phyloP scores from a whole-genome alignment of 495 filamentous ascomycete genomes.

The Cairneyella variabilis region DNA sequence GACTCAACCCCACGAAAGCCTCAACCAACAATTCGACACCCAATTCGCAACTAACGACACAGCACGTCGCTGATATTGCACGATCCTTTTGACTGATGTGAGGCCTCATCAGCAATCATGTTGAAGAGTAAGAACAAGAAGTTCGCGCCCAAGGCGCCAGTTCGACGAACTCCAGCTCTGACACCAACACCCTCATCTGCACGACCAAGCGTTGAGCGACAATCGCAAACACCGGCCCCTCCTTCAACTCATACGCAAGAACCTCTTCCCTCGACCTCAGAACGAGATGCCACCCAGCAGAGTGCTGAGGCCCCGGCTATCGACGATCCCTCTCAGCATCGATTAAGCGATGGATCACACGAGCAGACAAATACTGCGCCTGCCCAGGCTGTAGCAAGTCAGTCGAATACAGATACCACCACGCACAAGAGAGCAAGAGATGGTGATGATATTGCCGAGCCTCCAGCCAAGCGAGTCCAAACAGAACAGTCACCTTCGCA shows the following conservation, averaged over 20 bases:
- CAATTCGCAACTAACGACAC: not conserved
- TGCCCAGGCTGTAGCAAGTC: not conserved
- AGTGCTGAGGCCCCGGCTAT: not conserved
- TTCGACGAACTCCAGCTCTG: conserved; percentile 9
- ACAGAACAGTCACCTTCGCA: not conserved
- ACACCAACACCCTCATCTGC: conserved; percentile 19
- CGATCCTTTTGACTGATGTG: not conserved
- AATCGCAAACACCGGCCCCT: conserved; percentile 26
- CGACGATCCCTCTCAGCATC: too few relatives aligned
- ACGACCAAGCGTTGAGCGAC: conserved; percentile 21
- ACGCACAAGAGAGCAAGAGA: conserved; percentile 12
- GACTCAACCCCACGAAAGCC: not conserved
- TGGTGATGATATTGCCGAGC: conserved; percentile 3
- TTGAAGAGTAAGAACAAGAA: conserved; percentile 16
- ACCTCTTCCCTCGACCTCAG: not conserved
- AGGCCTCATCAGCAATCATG: conserved; percentile 6
- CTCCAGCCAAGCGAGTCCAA: conserved; percentile 8
- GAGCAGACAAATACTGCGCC: not conserved
- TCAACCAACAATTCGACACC: not conserved
- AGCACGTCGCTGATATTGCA: not conserved
- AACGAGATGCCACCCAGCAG: not conserved
- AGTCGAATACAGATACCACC: not conserved
- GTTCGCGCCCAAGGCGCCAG: conserved; percentile 23
- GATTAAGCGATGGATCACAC: not conserved
- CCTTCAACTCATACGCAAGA: not conserved